Base-by-base conservation (phyloP, 495 filamentous ascomycete genomes). In the Aspergillus kassunensis region DNA sequence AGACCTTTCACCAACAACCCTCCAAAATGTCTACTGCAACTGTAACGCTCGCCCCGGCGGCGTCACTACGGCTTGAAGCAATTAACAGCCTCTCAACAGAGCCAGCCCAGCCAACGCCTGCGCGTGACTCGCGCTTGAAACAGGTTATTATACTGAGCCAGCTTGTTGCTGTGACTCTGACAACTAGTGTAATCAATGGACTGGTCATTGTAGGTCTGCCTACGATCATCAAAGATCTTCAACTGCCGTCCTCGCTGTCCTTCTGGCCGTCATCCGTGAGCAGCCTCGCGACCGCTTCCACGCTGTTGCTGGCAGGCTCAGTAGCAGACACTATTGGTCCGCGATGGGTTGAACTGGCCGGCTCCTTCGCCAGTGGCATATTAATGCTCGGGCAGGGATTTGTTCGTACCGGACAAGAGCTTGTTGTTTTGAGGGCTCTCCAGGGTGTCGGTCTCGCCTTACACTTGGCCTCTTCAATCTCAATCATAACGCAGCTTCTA, bases 281-380 rank as follows among this genome's bases (percentile, higher is more conserved):
- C 31, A 62, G 59, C 18, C 60, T 78, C 1, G 66, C 70, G 4
- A 67, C 65, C 30, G 76, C 76, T 10, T 75, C 68, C 15, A 64
- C 63, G 13, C 70, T 81, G 8, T 65, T 83, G 2, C 45, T 78
- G 16, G 68, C 72, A 5, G 80, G 78, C 9, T 65, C 77, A 6
- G 56, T 80, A 10, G 73, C 78, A 7, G 79, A 83, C 56, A 58
- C 76, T 2, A 54, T 80, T 2, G 79, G 79, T 0, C 57, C 60
- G 19, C 65, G 71, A 35, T 55, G 54, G 19, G 63, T 79, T 15
- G 69, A 72, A 35, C 57, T 81, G 0, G 44, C 61, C 12, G 78
- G 78, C 7, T 65, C 62, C 24, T 66, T 75, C 18, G 51, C 77
- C 1, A 64, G 67, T 21, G 65, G 59, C 18, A 45, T 58, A 13